These are phyloP conservation scores for Ceratobasidium sp. DNA, from an alignment of 1,284 basidiomycete species.

Conservation along the genomic window DNA sequence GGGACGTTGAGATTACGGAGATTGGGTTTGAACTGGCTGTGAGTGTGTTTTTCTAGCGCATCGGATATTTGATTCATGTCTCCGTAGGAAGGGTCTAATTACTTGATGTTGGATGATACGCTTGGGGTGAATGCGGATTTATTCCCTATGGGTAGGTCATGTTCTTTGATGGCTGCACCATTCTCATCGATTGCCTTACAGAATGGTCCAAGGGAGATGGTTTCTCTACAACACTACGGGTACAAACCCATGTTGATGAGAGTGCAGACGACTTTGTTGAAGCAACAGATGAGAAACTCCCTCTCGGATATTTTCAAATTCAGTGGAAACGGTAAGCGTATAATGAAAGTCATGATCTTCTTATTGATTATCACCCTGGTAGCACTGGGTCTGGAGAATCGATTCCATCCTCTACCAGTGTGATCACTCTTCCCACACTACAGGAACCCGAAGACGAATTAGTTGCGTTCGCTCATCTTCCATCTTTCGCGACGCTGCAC, in stretches of 20 bases:
- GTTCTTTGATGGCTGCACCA: background rate
- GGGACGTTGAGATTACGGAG: slow-evolving; percentile 53
- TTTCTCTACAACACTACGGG: slow-evolving; percentile 68
- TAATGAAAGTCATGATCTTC: slow-evolving; percentile 10
- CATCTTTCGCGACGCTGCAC: slow-evolving; percentile 72
- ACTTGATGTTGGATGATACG: slow-evolving; percentile 63
- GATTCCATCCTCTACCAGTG: slow-evolving; percentile 59
- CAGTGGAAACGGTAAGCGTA: slow-evolving; percentile 73
- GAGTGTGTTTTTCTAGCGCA: slow-evolving; percentile 59
- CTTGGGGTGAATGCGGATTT: slow-evolving; percentile 57
- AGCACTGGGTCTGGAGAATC: slow-evolving; percentile 11
- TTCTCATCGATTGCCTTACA: slow-evolving; percentile 51
- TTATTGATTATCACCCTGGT: background rate
- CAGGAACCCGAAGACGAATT: slow-evolving; percentile 70
- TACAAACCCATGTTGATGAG: slow-evolving; percentile 62
- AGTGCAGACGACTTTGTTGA: slow-evolving; percentile 60
- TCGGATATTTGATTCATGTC: slow-evolving; percentile 15
- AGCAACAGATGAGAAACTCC: slow-evolving; percentile 55
- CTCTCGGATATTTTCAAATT: slow-evolving; percentile 71
- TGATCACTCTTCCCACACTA: slow-evolving; percentile 69
- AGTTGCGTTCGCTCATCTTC: slow-evolving; percentile 73
- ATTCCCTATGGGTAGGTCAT: slow-evolving; percentile 55
- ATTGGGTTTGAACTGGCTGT: slow-evolving; percentile 63
- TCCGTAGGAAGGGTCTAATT: slow-evolving; percentile 62
- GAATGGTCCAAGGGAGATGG: slow-evolving; percentile 75